phyloP scores from a whole-genome alignment of 2,329 filamentous ascomycete genomes.

The Parastagonospora nodorum region DNA sequence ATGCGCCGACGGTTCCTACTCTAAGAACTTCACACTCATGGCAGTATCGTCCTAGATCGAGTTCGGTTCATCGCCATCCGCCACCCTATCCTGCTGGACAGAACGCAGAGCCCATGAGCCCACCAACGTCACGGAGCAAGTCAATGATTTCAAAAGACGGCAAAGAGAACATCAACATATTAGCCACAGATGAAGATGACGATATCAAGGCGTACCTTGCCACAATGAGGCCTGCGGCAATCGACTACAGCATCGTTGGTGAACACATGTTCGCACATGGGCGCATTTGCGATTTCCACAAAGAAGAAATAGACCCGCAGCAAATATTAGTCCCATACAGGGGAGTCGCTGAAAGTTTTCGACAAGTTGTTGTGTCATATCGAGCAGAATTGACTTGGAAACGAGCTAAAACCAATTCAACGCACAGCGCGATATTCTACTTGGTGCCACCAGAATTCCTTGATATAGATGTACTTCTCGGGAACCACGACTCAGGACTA shows the following conservation, averaged over 20 bases:
- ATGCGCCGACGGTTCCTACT: too few species aligned
- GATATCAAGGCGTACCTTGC: neutral
- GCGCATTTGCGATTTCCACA: neutral
- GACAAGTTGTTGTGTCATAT: neutral
- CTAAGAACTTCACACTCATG: too few species aligned
- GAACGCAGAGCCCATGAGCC: neutral
- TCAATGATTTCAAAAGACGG: neutral
- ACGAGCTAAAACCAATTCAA: neutral
- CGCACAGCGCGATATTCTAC: conserved; percentile 4
- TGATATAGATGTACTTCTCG: conserved; percentile 6
- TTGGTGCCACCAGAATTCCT: neutral
- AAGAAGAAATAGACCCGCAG: neutral
- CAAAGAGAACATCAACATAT: neutral
- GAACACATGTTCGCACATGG: neutral
- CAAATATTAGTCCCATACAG: neutral
- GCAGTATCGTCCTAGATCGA: too few species aligned
- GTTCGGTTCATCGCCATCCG: too few species aligned
- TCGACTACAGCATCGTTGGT: conserved; percentile 7
- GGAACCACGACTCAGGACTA: conserved; percentile 1
- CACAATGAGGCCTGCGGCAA: conserved; percentile 1
- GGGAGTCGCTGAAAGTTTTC: neutral
- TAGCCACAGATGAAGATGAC: neutral
- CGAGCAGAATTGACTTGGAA: neutral
- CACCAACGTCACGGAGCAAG: neutral
- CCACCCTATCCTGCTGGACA: too few species aligned